A percentile compares a stretch with the other conserved stretches of the same genome.
Evolutionary conservation across 2,329 filamentous ascomycete species (phyloP).

Genomic region (Stylonectria norvegica): DNA sequence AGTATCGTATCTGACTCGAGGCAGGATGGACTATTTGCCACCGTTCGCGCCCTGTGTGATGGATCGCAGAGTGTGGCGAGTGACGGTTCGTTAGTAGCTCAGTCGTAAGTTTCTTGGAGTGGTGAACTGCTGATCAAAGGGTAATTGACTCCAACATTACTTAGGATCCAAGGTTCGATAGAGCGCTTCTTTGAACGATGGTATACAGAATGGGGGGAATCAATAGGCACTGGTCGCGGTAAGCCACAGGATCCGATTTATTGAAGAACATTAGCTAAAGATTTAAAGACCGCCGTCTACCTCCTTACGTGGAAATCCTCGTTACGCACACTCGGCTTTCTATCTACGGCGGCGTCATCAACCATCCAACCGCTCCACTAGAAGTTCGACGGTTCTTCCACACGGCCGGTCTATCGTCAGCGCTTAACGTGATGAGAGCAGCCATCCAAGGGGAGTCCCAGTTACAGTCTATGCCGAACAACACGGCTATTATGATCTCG

Average conservation of each 20-base stretch:
- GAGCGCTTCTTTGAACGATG: constrained; percentile 64
- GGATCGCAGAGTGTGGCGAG: constrained; percentile 47
- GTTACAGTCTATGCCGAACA: constrained; percentile 73
- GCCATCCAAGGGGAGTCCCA: constrained; percentile 69
- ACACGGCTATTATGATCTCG: constrained; percentile 75
- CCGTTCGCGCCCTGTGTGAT: constrained; percentile 58
- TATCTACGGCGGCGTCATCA: constrained; percentile 72
- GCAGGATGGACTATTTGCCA: constrained; percentile 54
- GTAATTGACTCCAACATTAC: constrained; percentile 17
- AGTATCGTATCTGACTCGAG: too few species aligned
- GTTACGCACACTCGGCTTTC: constrained; percentile 70
- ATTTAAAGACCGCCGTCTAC: constrained; percentile 49
- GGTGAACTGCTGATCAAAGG: background rate
- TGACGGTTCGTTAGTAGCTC: constrained; percentile 51
- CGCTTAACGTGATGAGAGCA: constrained; percentile 70
- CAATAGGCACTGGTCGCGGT: constrained; percentile 53
- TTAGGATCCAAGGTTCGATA: constrained; percentile 55
- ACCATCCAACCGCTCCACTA: constrained; percentile 66
- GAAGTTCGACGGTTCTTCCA: constrained; percentile 72
- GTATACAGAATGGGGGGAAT: constrained; percentile 60
- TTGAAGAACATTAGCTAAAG: constrained; percentile 3
- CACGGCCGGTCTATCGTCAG: constrained; percentile 66
- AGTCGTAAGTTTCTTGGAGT: constrained; percentile 39
- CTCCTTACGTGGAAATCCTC: constrained; percentile 72
- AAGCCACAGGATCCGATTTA: constrained; percentile 13